Percentiles rank a stretch among this genome's conserved stretches.
phyloP scores from a whole-genome alignment of 2,329 filamentous ascomycete genomes.

The Colletotrichum gloeosporioides region DNA sequence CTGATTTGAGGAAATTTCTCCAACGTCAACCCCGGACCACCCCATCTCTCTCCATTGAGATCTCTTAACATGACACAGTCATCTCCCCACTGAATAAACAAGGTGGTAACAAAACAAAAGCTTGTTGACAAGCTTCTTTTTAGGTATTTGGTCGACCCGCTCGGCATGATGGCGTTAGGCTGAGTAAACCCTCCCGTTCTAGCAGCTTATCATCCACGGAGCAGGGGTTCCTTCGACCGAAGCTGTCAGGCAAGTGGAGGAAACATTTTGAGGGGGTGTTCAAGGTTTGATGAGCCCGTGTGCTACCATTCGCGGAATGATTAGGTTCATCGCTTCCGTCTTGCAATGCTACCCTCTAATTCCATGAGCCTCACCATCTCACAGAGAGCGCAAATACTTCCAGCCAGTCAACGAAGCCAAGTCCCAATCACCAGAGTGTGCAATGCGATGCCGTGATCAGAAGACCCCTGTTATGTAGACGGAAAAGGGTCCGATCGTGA shows the following conservation, averaged over 20 bases:
- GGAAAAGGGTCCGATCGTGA: not conserved
- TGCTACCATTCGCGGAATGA: slow-evolving; percentile 15
- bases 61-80: slow-evolving; percentile 1
- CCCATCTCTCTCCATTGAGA: not conserved
- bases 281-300: not conserved
- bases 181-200: not conserved
- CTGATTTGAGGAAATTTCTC: slow-evolving; percentile 20
- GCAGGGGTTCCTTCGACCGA: not conserved
- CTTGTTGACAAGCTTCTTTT: slow-evolving; percentile 8
- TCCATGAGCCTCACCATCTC: not conserved
- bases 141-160: not conserved
- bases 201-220: not conserved
- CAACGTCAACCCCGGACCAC: not conserved
- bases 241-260: not conserved
- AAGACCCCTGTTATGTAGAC: not conserved
- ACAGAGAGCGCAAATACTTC: not conserved
- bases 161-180: not conserved
- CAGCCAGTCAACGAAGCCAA: not conserved
- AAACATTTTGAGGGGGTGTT: not conserved
- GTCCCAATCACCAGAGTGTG: not conserved
- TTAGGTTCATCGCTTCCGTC: not conserved
- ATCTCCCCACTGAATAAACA: not conserved
- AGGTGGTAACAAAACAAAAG: not conserved
- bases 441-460: not conserved
- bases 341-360: not conserved